phyloP scores from a whole-genome alignment of 1,284 basidiomycete genomes.

The Amylostereum areolatum region DNA sequence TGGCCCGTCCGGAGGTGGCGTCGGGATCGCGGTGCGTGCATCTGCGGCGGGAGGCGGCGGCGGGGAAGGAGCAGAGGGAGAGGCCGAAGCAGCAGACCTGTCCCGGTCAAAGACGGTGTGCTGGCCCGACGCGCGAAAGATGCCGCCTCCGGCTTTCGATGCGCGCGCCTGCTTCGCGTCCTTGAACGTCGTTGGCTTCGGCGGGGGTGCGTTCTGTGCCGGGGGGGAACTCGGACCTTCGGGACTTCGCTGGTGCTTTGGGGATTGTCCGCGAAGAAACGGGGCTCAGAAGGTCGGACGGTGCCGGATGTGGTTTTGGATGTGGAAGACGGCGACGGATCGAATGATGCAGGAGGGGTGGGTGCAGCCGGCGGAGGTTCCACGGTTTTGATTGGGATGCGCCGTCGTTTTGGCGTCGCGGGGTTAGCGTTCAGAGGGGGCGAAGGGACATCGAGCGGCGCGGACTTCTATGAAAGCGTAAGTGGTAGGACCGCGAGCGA shows the following conservation, averaged over 20 bases:
- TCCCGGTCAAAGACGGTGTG: conserved; percentile 33
- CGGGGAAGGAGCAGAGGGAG: neutral
- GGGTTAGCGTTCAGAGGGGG: conserved; percentile 8
- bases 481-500: neutral
- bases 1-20: conserved; percentile 2
- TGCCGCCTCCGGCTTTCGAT: conserved; percentile 49
- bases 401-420: conserved; percentile 37
- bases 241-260: conserved; percentile 1
- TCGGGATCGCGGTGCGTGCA: neutral
- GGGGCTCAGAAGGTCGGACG: conserved; percentile 5
- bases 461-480: conserved; percentile 13
- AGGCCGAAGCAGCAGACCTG: neutral
- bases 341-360: conserved; percentile 5
- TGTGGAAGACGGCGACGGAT: conserved; percentile 5
- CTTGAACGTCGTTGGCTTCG: conserved; percentile 35
- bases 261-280: conserved; percentile 11
- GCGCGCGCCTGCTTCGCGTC: conserved; percentile 52
- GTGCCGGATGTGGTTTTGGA: conserved; percentile 8
- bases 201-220: neutral
- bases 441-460: conserved; percentile 9
- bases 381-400: conserved; percentile 66
- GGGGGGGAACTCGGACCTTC: too few species aligned
- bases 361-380: conserved; percentile 29
- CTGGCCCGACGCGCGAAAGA: conserved; percentile 49
- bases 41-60: neutral